phyloP scores from a whole-genome alignment of 129 eudicot species.

The Gnaphalium uliginosum region DNA sequence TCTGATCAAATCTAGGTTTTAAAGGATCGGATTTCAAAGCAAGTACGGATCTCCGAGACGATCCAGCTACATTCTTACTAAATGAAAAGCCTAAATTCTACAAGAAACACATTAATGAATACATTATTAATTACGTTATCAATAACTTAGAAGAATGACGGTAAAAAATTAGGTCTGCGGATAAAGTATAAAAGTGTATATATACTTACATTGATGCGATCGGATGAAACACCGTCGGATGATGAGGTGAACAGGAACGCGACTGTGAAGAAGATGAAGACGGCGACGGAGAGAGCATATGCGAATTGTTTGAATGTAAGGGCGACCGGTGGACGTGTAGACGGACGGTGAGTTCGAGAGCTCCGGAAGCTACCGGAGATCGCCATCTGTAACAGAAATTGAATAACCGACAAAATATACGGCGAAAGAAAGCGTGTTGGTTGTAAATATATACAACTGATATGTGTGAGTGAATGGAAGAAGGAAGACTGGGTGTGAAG shows the following conservation, averaged over 20 bases:
- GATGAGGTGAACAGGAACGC: slow-evolving; percentile 47
- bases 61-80: background rate
- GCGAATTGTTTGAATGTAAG: slow-evolving; percentile 42
- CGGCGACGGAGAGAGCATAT: slow-evolving; percentile 40
- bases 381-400: slow-evolving; percentile 34
- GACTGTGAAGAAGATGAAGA: slow-evolving; percentile 44
- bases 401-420: slow-evolving; percentile 13
- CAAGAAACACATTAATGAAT: background rate
- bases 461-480: background rate
- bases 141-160: background rate
- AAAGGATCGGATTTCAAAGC: slow-evolving; percentile 74
- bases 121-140: background rate
- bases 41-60: background rate
- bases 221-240: slow-evolving; percentile 27
- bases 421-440: slow-evolving; percentile 17
- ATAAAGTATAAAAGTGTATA: background rate
- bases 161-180: background rate
- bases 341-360: slow-evolving; percentile 31
- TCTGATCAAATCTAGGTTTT: slow-evolving; percentile 82
- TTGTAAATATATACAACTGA: slow-evolving; percentile 11
- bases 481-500: background rate
- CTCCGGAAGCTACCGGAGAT: slow-evolving; percentile 39
- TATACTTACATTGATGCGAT: slow-evolving; percentile 41
- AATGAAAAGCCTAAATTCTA: background rate
- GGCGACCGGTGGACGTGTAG: slow-evolving; percentile 24